Evolutionary conservation across 2,329 filamentous ascomycete species (phyloP), one percentile per base, ranked within the genome.

Genomic region (Paramyrothecium sp.): DNA sequence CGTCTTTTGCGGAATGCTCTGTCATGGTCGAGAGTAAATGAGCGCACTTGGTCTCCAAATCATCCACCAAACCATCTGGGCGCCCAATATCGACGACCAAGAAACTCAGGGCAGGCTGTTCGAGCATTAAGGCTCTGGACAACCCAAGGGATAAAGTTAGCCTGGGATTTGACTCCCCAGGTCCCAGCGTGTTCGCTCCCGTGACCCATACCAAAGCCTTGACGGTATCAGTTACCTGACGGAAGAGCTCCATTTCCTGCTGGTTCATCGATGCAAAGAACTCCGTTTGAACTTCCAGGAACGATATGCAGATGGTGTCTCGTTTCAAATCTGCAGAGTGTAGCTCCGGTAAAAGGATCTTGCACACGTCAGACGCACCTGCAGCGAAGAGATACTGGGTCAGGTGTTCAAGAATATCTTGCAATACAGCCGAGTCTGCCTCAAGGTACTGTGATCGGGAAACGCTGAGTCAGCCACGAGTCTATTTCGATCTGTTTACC

Each of bases 181-280:
- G 22, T 12, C 56, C 49, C 12, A 50, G n/a, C 13, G 34, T 55
- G 30, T 38, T 23, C 10, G 54, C 54, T 3, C 21, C 46, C 20
- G 50, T 52, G 7, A 52, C 50, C 50, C 50, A 52, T 11, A 52
- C 7, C 7, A 52, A 11, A 7, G 7, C 19, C 20, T 10, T 22
- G 7, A 49, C 47, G 3, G 21, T 33, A 21, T 51, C 26, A n/a
- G 55, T 57, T 3, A 57, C n/a, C 10, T n/a, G 13, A 7, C 51
- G 41, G 1, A 57, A 21, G 21, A n/a, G 19, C n/a, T 57, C 46
- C 51, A 57, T 57, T 7, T 54, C 46, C 7, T 51, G 10, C 10
- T 26, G 44, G 44, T n/a, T 46, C 38, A 57, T 51, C 10, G 41
- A 50, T 16, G 55, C 55, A 16, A 57, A 51, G 21, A 57, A 57